phyloP scores from a whole-genome alignment of 2,329 filamentous ascomycete species.

The Paracoccidioides lutzii region DNA sequence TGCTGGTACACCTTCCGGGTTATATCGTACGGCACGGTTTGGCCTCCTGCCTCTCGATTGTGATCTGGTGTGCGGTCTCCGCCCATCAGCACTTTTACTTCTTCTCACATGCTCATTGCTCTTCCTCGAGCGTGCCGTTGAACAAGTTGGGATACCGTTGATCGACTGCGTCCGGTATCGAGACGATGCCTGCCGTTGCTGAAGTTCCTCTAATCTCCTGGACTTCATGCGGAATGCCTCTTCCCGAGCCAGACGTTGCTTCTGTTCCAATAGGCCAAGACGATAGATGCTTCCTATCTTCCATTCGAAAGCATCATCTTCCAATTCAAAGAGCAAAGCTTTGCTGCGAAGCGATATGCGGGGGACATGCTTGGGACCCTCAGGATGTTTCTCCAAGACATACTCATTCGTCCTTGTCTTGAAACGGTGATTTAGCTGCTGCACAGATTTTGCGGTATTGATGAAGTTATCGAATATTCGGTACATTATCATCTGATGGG shows the following conservation, averaged over 20 bases:
- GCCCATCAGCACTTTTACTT: slow-evolving; percentile 46
- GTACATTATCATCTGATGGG: slow-evolving; percentile 81
- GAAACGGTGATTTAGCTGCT: slow-evolving; percentile 90
- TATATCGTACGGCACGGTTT: slow-evolving; percentile 46
- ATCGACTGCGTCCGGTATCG: slow-evolving; percentile 42
- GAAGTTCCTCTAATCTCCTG: slow-evolving; percentile 65
- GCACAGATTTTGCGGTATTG: slow-evolving; percentile 72
- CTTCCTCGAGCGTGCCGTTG: slow-evolving; percentile 20
- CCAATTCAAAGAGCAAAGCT: slow-evolving; percentile 77
- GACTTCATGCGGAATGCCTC: slow-evolving; percentile 81
- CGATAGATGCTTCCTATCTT: slow-evolving; percentile 91
- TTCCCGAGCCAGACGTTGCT: slow-evolving; percentile 76
- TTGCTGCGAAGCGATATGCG: slow-evolving; percentile 72
- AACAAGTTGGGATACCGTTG: slow-evolving; percentile 31
- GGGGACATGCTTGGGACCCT: slow-evolving; percentile 74
- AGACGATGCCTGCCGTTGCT: slow-evolving; percentile 38
- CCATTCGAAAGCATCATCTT: slow-evolving; percentile 96
- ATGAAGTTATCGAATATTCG: slow-evolving; percentile 86
- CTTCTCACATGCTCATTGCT: slow-evolving; percentile 34
- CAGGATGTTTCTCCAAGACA: slow-evolving; percentile 70
- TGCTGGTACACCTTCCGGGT: slow-evolving; percentile 61
- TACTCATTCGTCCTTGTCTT: slow-evolving; percentile 78
- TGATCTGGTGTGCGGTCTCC: slow-evolving; percentile 21
- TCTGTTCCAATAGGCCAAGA: slow-evolving; percentile 75
- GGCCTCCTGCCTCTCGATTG: slow-evolving; percentile 22